Evolutionary conservation across 139 green algal genomes (phyloP), one percentile per base, ranked within the genome.

Genomic region (Chlorella ohadii): DNA sequence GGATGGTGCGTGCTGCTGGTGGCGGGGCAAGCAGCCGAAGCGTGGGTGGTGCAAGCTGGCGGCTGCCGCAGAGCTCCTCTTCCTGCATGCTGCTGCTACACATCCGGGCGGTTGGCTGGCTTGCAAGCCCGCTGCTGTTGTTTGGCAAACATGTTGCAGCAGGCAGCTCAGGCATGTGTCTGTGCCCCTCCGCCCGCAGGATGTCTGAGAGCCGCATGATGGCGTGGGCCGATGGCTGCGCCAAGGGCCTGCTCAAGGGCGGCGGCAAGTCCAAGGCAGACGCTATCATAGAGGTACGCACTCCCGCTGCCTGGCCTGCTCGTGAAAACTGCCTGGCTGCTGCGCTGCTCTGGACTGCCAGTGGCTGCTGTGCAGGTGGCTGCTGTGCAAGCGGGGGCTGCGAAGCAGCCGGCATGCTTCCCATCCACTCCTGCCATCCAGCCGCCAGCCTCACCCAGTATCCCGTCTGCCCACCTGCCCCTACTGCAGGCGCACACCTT

Each of bases 231-330:
- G 85, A 92, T 4, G 91, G 90, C 44, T 84, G 90, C 44, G 36
- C 51, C 31, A 88, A 91, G 78, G 88, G 89, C 25, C 89, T 90
- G 41, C 82, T 87, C 23, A 90, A 90, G 71, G 90, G 79, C 59
- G 77, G 70, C 22, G 72, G 36, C 55, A 92, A 92, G 39, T 19
- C 72, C 57, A 66, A 71, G 76, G 34, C 36, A 36, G 12, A 44
- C 51, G 51, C 51, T 3, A 59, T 59, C 15, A 59, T 59, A 59
- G 51, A 59, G 51, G 51, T 59, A 13, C 51, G 11, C 15, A 13
- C 51, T 23, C 11, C 51, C 15, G 51, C 51, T 59, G 51, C 51
- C 44, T 11, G 6, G 44, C 44, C 6, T 55, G 44, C 44, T 11
- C 7, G 44, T 55, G 44, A 11, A 55, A 55, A 55, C 51, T 59